These are phyloP conservation scores for Corchorus capsularis DNA, from an alignment of 345 rosid genomes.

Conservation along the genomic window DNA sequence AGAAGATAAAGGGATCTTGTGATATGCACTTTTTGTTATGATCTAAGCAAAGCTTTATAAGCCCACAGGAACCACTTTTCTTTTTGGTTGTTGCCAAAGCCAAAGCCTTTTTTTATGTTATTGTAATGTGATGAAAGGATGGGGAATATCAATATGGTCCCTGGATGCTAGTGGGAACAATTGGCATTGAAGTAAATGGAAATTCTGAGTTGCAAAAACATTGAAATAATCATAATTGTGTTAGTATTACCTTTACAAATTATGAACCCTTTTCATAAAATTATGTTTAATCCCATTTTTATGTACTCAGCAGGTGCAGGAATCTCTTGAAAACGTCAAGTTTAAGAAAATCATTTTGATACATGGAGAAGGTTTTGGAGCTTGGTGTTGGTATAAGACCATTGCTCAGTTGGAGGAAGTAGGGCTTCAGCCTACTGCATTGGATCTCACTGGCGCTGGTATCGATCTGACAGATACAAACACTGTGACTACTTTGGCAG, in stretches of 20 bases:
- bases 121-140: not conserved
- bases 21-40: conserved; percentile 13
- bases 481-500: conserved; percentile 65
- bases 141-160: not conserved
- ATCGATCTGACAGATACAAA: conserved; percentile 72
- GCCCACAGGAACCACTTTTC: not conserved
- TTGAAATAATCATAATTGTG: not conserved
- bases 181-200: not conserved
- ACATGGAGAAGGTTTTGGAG: conserved; percentile 98
- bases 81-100: not conserved
- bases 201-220: not conserved
- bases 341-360: conserved; percentile 64
- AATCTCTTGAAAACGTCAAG: conserved; percentile 61
- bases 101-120: not conserved
- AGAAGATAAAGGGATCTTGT: conserved; percentile 6
- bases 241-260: not conserved
- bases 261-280: not conserved
- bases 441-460: conserved; percentile 89
- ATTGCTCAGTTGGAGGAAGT: conserved; percentile 83
- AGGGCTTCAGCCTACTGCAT: conserved; percentile 65
- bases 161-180: not conserved
- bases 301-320: conserved; percentile 51
- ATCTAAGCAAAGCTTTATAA: not conserved
- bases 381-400: conserved; percentile 99
- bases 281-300: not conserved